Evolutionary conservation across 768 basidiomycete genomes (phyloP), one percentile per base, ranked within the genome.

Genomic region (Dendrothele bispora): DNA sequence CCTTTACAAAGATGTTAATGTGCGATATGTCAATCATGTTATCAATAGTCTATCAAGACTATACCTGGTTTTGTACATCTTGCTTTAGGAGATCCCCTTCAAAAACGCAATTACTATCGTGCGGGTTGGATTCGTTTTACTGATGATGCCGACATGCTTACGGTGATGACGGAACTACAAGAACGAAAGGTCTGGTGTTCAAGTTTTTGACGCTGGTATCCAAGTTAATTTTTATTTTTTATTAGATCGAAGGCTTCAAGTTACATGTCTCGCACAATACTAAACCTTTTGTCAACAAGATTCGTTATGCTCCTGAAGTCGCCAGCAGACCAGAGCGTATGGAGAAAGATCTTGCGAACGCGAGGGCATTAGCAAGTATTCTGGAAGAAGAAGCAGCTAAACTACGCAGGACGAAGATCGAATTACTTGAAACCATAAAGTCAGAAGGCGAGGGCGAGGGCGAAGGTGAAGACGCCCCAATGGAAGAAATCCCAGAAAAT

Each of bases 51-150:
- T 29, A 89, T 88, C 59, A 70, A 75, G 49, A 83, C 80, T 56
- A 73, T 91, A 46, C 78, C 86, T 4, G 95, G 94, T 2, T 98
- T 85, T 63, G 73, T 90, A 39, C 88, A 95, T 65, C 79, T 98
- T 14, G 93, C 93, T 7, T 70, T 98, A 0, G 92, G 91, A 22
- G 95, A 98, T 55, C 95, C 95, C 8, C 68, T 91, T 34, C 90
- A 92, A 65, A 95, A 95, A 68, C 84, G 92, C 50, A 90, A 89
- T 57, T 98, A 89, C 63, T 93, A 95, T 62, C 89, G 95, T 26
- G 91, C 93, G 2, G 95, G 92, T 11, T 98, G 95, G 94, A 73
- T 97, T 50, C 83, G 83, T 53, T 97, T 95, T 62, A 71, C 69
- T 34, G 89, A 91, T 26, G 91, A 92, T 53, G 82, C 86, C 8